Evolutionary conservation across 148 eudicot species (phyloP).

Genomic region (Euryodendron excelsum): DNA sequence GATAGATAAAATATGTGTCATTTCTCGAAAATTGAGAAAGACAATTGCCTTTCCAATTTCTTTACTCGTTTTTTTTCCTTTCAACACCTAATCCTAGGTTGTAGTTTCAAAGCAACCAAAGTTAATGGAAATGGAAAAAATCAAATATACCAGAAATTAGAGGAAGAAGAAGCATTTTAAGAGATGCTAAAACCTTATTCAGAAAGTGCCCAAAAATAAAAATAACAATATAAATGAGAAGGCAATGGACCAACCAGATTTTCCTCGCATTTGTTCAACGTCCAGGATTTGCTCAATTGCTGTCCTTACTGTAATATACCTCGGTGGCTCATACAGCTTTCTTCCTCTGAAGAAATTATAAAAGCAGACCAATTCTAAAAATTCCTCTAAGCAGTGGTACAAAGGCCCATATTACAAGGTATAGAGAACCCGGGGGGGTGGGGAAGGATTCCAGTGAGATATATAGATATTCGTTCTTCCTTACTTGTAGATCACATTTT

Average conservation of each 20-base stretch:
- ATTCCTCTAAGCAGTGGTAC: not conserved
- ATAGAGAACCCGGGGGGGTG: too few species aligned
- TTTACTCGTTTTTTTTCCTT: too few species aligned
- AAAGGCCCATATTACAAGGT: not conserved
- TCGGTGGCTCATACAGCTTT: constrained; percentile 85
- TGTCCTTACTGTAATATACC: constrained; percentile 66
- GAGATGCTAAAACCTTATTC: not conserved
- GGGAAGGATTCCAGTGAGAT: constrained; percentile 86
- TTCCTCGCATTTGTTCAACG: constrained; percentile 58
- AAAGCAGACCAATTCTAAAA: not conserved
- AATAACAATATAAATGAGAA: not conserved
- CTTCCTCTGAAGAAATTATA: constrained; percentile 54
- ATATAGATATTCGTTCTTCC: not conserved
- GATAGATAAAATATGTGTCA: too few species aligned
- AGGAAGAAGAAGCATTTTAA: not conserved
- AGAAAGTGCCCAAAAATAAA: not conserved
- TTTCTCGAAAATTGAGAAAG: too few species aligned
- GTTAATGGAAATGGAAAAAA: too few species aligned
- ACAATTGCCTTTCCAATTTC: too few species aligned
- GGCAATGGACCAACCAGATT: constrained; percentile 44
- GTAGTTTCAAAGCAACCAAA: too few species aligned
- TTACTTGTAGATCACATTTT: not conserved
- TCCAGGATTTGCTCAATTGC: constrained; percentile 93
- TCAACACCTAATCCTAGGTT: too few species aligned
- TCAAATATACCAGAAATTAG: too few species aligned